A percentile compares a stretch with the other conserved stretches of the same genome.
phyloP scores from a whole-genome alignment of 768 basidiomycete species.

The Leccinellum rugosiceps region DNA sequence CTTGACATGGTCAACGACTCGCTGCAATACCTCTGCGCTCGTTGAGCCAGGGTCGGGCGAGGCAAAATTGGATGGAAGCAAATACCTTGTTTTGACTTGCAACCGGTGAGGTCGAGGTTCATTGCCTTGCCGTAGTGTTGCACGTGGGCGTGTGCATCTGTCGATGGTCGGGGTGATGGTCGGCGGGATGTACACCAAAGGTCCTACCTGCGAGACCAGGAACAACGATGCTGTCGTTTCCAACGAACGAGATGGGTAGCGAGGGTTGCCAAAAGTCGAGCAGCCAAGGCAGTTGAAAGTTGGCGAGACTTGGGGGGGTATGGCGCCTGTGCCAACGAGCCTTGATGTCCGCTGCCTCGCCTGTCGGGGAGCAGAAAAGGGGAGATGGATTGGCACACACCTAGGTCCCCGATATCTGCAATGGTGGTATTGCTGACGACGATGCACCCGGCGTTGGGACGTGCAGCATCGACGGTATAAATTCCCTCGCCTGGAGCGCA shows the following conservation, averaged over 20 bases:
- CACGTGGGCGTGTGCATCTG: conserved; percentile 81
- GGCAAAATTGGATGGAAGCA: not conserved
- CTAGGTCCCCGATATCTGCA: conserved; percentile 43
- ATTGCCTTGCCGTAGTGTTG: conserved; percentile 66
- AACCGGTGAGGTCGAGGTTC: conserved; percentile 60
- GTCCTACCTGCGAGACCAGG: conserved; percentile 68
- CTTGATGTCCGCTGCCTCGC: conserved; percentile 19
- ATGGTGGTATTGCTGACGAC: conserved; percentile 49
- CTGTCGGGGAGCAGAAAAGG: not conserved
- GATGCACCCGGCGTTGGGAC: conserved; percentile 60
- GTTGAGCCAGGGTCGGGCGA: not conserved
- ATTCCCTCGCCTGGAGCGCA: conserved; percentile 53
- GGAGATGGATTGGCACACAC: conserved; percentile 32
- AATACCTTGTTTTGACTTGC: conserved; percentile 57
- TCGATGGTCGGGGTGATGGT: not conserved
- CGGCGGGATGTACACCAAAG: not conserved
- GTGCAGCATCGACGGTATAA: conserved; percentile 63
- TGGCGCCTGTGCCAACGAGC: conserved; percentile 21
- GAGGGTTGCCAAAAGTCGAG: conserved; percentile 19
- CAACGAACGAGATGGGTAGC: conserved; percentile 23
- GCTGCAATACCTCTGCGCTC: conserved; percentile 55
- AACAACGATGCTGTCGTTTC: conserved; percentile 48
- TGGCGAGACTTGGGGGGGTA: not conserved
- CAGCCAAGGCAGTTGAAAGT: conserved; percentile 25
- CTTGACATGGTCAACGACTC: conserved; percentile 56